Conservation (phyloP, 805 yeast genomes). For the Saccharomycopsis synnaedendra region DNA sequence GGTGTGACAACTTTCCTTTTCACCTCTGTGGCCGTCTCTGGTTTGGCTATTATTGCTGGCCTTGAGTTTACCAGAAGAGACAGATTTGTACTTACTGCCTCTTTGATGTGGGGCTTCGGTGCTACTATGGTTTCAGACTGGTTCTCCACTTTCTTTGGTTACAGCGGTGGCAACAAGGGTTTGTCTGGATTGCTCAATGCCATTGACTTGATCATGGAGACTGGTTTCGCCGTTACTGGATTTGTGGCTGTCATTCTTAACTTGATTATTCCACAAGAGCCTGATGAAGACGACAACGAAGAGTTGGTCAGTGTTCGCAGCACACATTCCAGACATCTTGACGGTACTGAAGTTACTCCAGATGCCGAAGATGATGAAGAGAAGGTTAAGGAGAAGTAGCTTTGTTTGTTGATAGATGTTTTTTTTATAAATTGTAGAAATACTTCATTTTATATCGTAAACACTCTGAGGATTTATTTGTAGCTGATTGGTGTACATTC, state of each 20-base stretch:
- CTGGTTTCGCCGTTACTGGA: constrained; percentile 65
- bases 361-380: constrained; percentile 3
- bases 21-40: constrained; percentile 68
- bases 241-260: constrained; percentile 51
- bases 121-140: constrained; percentile 53
- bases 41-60: constrained; percentile 50
- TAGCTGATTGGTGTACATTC: no score
- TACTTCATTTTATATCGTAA: no score
- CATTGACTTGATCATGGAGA: constrained; percentile 56
- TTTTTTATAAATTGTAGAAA: no score
- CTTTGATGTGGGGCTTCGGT: constrained; percentile 57
- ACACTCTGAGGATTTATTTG: no score
- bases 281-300: constrained; percentile 29
- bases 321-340: constrained; percentile 14
- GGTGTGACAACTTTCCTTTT: constrained; percentile 79
- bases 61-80: constrained; percentile 52
- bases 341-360: constrained; percentile 9
- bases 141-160: constrained; percentile 56
- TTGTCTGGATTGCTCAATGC: constrained; percentile 58
- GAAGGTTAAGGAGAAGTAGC: neutral
- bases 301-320: constrained; percentile 15
- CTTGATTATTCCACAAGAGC: constrained; percentile 48
- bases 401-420: neutral
- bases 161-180: constrained; percentile 45
- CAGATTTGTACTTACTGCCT: constrained; percentile 57